phyloP scores from a whole-genome alignment of 306 rosid species.

The Neltuma alba region DNA sequence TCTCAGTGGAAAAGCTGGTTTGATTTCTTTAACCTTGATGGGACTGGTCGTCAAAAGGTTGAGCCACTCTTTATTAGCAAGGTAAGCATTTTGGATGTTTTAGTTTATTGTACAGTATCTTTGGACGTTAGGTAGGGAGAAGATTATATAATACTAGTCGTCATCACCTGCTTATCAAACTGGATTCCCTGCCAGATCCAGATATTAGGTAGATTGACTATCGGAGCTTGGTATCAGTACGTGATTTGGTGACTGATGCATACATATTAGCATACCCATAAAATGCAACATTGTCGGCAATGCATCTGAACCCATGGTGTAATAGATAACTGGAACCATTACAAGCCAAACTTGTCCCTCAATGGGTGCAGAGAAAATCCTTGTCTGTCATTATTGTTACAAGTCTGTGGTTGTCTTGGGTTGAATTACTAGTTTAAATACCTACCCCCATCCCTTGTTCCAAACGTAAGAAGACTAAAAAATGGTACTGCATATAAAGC shows the following conservation, averaged over 20 bases:
- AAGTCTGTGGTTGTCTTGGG: neutral
- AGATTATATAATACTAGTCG: constrained; percentile 15
- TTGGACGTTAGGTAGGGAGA: constrained; percentile 1
- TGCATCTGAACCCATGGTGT: neutral
- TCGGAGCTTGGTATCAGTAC: neutral
- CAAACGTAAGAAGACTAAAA: neutral
- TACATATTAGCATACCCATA: neutral
- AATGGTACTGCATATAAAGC: neutral
- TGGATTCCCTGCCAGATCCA: neutral
- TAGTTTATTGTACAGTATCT: neutral
- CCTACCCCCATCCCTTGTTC: neutral
- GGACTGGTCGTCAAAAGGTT: constrained; percentile 68
- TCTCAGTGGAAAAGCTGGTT: constrained; percentile 83
- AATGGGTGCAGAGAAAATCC: neutral
- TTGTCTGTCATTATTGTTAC: neutral
- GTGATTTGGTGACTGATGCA: too few relatives aligned
- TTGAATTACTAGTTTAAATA: neutral
- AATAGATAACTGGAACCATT: neutral
- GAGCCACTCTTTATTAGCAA: constrained; percentile 92
- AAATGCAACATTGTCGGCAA: neutral
- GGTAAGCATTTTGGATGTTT: constrained; percentile 48
- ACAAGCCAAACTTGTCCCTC: neutral
- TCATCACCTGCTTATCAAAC: constrained; percentile 9
- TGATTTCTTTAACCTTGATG: constrained; percentile 82
- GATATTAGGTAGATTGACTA: neutral